A percentile compares a stretch with the other conserved stretches of the same genome.
These are phyloP conservation scores for Protea cynaroides DNA, from an alignment of 164 flowering plant genomes.

Conservation along the genomic window DNA sequence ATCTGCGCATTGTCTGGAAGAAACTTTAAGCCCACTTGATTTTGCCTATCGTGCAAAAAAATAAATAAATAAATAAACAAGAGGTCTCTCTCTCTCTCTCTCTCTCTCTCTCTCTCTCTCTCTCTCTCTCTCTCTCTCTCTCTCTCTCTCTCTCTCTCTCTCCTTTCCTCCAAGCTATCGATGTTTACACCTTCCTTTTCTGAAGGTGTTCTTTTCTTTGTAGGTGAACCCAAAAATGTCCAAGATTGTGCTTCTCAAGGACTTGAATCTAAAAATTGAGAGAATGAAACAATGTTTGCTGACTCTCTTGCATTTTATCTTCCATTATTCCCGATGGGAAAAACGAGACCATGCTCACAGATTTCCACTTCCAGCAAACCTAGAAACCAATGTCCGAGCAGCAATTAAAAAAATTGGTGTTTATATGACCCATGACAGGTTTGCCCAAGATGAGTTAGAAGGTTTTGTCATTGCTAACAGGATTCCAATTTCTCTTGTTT, in stretches of 20 bases:
- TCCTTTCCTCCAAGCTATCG: neutral
- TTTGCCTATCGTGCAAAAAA: slow-evolving; percentile 78
- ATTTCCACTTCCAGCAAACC: neutral
- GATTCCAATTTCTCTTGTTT: neutral
- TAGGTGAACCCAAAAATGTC: slow-evolving; percentile 79
- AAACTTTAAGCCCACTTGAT: slow-evolving; percentile 79
- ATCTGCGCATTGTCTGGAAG: slow-evolving; percentile 59
- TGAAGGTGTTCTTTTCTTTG: slow-evolving; percentile 15
- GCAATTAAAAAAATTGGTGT: slow-evolving; percentile 90
- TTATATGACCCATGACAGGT: slow-evolving; percentile 74
- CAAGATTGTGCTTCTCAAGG: slow-evolving; percentile 62
- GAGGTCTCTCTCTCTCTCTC: slow-evolving; percentile 48
- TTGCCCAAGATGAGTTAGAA: slow-evolving; percentile 67
- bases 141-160: no score
- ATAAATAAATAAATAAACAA: slow-evolving; percentile 77
- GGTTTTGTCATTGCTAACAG: slow-evolving; percentile 29
- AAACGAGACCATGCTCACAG: neutral
- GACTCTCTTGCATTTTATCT: slow-evolving; percentile 1
- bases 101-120: no score
- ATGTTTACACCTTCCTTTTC: neutral
- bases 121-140: no score
- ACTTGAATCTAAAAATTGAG: slow-evolving; percentile 68
- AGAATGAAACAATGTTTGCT: slow-evolving; percentile 78
- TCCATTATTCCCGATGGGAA: neutral
- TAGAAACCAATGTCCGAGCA: slow-evolving; percentile 60